Conservation (phyloP, 2,329 filamentous ascomycete genomes). For the Cercospora beticola region DNA sequence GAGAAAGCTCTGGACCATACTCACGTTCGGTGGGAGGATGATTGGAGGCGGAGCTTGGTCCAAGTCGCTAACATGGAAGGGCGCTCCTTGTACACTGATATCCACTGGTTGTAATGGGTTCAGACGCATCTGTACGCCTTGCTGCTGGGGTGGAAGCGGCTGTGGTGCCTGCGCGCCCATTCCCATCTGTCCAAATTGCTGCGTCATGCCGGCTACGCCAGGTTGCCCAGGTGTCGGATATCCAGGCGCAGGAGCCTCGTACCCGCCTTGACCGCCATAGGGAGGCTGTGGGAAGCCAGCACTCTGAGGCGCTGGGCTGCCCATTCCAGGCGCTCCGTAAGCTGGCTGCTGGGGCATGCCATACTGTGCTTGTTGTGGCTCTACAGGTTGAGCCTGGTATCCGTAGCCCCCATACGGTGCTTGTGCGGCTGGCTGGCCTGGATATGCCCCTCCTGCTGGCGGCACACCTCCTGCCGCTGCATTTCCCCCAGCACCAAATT, state of each 20-base stretch:
- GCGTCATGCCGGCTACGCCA: conserved; percentile 54
- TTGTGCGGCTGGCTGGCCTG: conserved; percentile 43
- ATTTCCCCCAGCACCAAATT: conserved; percentile 87
- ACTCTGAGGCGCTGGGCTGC: conserved; percentile 22
- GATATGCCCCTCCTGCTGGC: conserved; percentile 46
- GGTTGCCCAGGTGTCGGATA: conserved; percentile 23
- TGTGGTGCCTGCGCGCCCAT: conserved; percentile 53
- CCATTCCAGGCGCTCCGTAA: conserved; percentile 30
- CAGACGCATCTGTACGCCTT: conserved; percentile 54
- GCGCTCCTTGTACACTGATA: conserved; percentile 71
- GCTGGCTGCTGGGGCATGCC: conserved; percentile 37
- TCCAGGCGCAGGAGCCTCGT: conserved; percentile 57
- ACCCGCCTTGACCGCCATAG: conserved; percentile 54
- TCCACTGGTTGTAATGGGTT: conserved; percentile 94
- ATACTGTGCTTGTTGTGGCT: conserved; percentile 34
- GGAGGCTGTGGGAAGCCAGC: conserved; percentile 42
- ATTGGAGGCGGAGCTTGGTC: conserved; percentile 90
- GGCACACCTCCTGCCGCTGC: conserved; percentile 43
- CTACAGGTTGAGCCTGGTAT: conserved; percentile 46
- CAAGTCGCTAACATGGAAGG: conserved; percentile 90
- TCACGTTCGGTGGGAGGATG: conserved; percentile 85
- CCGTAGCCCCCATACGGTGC: conserved; percentile 31
- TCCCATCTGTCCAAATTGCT: conserved; percentile 76
- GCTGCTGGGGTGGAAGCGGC: conserved; percentile 50
- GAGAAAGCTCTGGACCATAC: conserved; percentile 39